Conservation (phyloP, 441 rosid genomes). For the Bruguiera hainesii region DNA sequence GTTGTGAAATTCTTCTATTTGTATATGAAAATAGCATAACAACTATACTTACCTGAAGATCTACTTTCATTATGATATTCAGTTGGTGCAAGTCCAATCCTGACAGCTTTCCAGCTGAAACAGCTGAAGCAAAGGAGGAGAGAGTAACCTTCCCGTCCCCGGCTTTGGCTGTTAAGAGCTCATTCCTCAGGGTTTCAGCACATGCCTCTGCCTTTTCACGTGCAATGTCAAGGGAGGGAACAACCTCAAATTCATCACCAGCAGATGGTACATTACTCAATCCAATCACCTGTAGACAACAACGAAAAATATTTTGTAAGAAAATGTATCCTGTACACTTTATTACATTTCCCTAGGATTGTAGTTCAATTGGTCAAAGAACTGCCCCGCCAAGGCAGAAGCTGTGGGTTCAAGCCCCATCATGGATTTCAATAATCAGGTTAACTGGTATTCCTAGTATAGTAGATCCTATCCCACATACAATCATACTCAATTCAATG, state of each 20-base stretch:
- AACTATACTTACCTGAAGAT: conserved; percentile 68
- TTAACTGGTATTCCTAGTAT: too few relatives aligned
- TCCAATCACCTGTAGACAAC: conserved; percentile 70
- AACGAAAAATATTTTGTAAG: conserved; percentile 15
- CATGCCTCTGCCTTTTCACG: conserved; percentile 78
- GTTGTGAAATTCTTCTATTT: not conserved
- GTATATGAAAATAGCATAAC: not conserved
- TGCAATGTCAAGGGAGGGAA: conserved; percentile 75
- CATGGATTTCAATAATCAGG: too few relatives aligned
- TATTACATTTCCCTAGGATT: too few relatives aligned
- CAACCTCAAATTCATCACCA: conserved; percentile 93
- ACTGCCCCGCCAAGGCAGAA: too few relatives aligned
- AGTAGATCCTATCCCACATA: too few relatives aligned
- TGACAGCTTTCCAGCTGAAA: conserved; percentile 70
- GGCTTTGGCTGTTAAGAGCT: conserved; percentile 87
- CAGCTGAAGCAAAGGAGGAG: conserved; percentile 93
- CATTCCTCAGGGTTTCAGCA: conserved; percentile 66
- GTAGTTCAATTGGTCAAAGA: too few relatives aligned
- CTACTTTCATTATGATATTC: conserved; percentile 88
- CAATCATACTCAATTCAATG: too few relatives aligned
- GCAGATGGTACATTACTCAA: conserved; percentile 78
- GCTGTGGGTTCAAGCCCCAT: too few relatives aligned
- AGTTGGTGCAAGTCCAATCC: conserved; percentile 95
- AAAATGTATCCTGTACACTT: too few relatives aligned
- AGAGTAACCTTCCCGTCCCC: conserved; percentile 96